Evolutionary conservation across 169 alveolate species (phyloP), one percentile per base, ranked within the genome.

Genomic region (Amoebophrya sp.): DNA sequence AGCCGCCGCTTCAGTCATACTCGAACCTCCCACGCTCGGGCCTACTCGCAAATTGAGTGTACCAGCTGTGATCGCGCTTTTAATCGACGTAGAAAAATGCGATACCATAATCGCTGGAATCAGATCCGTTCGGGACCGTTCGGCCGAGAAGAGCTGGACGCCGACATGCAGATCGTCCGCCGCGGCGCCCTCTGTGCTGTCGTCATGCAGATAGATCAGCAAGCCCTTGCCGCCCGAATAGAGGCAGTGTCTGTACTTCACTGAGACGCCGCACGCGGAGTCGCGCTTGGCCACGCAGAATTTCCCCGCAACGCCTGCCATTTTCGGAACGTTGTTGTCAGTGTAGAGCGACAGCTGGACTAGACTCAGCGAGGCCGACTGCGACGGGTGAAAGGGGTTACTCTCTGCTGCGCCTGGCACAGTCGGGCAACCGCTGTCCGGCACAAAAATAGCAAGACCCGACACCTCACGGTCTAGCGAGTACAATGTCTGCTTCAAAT

Each of bases 101-200:
- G 83, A 12, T 36, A 65, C 83, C 38, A 65, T 6, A 10, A 18
- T 36, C 33, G 26, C 83, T 6, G 83, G 83, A 12, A 65, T 65
- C 83, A 65, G 83, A 26, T 65, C 83, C 83, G 83, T 65, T 10
- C 83, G 83, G 2, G 83, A 12, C 12, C 83, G 83, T 36, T 65
- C 83, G 33, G 12, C 83, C 10, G 83, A 6, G 26, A 26, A 65
- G 33, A 65, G 83, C 83, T 29, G n/a, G 2, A 65, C 33, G 39
- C 38, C 83, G 39, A 65, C 18, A 26, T 65, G 83, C 83, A 65
- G 83, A 26, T 65, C 83, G 83, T 65, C 83, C n/a, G n/a, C n/a
- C n/a, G n/a, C n/a, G 26, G n/a, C 26, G 36, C 1, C 83, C 33
- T 29, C 26, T 36, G 12, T 6, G 2, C 36, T 26, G 36, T 18